These are phyloP conservation scores for Solanum piurae DNA, from an alignment of 257 asterid genomes.

Conservation along the genomic window DNA sequence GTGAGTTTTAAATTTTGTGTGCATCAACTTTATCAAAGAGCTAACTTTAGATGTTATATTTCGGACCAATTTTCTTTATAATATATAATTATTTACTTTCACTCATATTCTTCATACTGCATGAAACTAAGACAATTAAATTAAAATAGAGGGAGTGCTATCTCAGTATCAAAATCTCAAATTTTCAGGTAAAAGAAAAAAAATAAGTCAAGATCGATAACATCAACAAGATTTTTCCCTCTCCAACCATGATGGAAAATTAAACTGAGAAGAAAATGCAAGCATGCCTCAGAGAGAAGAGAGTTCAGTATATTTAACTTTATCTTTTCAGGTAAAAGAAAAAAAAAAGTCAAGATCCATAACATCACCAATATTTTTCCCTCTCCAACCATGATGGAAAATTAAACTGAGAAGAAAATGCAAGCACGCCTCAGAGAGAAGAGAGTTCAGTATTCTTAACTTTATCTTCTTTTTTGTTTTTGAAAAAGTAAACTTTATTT, in stretches of 20 bases:
- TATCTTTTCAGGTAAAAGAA: neutral
- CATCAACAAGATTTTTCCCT: neutral
- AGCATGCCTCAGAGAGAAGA: neutral
- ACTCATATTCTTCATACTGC: neutral
- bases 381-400: neutral
- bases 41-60: neutral
- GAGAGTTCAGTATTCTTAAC: neutral
- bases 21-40: neutral
- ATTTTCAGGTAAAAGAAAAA: neutral
- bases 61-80: neutral
- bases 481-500: neutral
- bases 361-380: neutral
- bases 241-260: neutral
- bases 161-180: neutral
- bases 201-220: neutral
- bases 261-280: neutral
- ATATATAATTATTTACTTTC: neutral
- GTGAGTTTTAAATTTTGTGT: neutral
- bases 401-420: neutral
- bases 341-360: neutral
- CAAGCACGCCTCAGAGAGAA: neutral
- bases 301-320: too few species aligned
- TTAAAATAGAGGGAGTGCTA: neutral
- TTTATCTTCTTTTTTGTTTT: neutral
- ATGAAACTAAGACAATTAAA: neutral